Evolutionary conservation across 2,329 filamentous ascomycete species (phyloP).

Genomic region (Aspergillus udagawae): DNA sequence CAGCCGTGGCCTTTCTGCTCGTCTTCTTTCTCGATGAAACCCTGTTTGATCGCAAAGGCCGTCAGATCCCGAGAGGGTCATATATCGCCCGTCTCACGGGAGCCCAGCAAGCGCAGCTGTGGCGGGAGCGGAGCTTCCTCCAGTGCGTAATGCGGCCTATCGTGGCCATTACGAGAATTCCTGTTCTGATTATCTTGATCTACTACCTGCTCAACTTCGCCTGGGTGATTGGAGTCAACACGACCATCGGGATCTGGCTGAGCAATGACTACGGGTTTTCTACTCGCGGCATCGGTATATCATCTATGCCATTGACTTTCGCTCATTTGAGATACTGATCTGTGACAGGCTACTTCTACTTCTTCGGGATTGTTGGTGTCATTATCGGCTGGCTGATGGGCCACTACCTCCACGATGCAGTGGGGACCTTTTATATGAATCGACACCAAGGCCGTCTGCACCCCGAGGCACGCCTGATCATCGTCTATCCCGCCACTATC

Average conservation of each 20-base stretch:
- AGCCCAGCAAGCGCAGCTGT: conserved; percentile 23
- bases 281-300: conserved; percentile 44
- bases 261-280: conserved; percentile 47
- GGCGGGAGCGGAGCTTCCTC: conserved; percentile 34
- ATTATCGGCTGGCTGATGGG: conserved; percentile 46
- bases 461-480: conserved; percentile 52
- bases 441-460: conserved; percentile 50
- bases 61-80: neutral
- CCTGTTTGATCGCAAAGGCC: conserved; percentile 20
- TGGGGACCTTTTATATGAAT: conserved; percentile 45
- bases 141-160: conserved; percentile 40
- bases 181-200: conserved; percentile 25
- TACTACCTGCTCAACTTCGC: conserved; percentile 38
- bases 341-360: conserved; percentile 47
- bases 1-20: conserved; percentile 19
- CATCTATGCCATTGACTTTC: neutral
- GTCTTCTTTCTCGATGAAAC: conserved; percentile 25
- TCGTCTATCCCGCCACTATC: conserved; percentile 39
- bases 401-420: conserved; percentile 52
- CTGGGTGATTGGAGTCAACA: conserved; percentile 52
- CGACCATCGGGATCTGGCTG: conserved; percentile 50
- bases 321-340: neutral
- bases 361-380: conserved; percentile 51
- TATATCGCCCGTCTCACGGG: conserved; percentile 18
- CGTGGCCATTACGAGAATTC: conserved; percentile 34